Base-by-base conservation (phyloP, 1,284 basidiomycete species). In the Acaromyces ingoldii region DNA sequence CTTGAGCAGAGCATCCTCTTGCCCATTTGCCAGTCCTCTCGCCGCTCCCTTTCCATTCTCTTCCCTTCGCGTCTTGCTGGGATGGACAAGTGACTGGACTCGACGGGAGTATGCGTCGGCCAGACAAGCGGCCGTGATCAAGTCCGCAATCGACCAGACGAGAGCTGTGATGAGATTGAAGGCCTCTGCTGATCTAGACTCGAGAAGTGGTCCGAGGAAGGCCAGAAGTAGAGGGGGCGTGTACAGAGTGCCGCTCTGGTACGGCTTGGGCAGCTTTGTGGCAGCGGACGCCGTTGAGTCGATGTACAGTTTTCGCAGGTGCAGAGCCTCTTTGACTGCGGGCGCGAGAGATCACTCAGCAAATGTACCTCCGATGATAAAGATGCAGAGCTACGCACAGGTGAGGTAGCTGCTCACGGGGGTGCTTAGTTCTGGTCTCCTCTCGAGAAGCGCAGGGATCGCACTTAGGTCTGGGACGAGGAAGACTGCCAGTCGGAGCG, bases 181-280 rank as follows among this genome's bases (percentile, higher is more conserved):
- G 48, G 21, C 53, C 50, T 40, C 56, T 51, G 41, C 49, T 44
- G 25, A 58, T 44, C 53, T 49, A 39, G 9, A 22, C 38, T 58
- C 25, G 79, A 77, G 15, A 85, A 85, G 2, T 86, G 65, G 84
- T 5, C 84, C 83, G 77, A 91, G 91, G 17, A 87, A 58, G 3
- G 84, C 81, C n/a, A 93, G 81, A 54, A 87, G 80, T 4, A 93
- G 72, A 1, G 90, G 90, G 1, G 90, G 89, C 88, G 91, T 62
- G 11, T 51, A 48, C 19, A 60, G 60, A n/a, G 57, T 58, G 24
- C 38, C 66, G 24, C 43, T 37, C 36, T 7, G 54, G 26, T 37
- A 56, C 2, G 42, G 59, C 21, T 4, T 37, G 49, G 66, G 31
- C 42, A 33, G 45, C 24, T 51, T 44, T 37, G 38, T 24, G 29